Base-by-base conservation (phyloP, 169 alveolate genomes). In the Plasmodium billcollinsi region DNA sequence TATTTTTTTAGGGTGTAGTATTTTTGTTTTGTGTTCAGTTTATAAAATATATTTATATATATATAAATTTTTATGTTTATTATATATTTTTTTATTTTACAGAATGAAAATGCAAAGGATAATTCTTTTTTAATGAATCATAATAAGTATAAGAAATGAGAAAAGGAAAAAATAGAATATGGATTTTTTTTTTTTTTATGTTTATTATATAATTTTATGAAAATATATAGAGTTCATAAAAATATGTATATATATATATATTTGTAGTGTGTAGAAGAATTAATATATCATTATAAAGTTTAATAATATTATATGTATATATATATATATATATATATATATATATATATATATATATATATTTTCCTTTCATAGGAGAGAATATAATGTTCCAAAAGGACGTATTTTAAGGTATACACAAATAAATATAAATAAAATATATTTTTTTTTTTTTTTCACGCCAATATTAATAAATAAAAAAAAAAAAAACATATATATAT, bases 401-500 rank as follows among this genome's bases (percentile, higher is more conserved):
- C 89, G 89, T 66, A 59, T 78, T 24, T 65, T 78, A 59, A 78
- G 89, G 89, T 78, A 78, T n/a, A 52, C 47, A 43, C 26, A 61
- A 18, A 15, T 15, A 2, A 0, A 20, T 11, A 21, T 7, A 24
- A 61, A 18, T 15, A 4, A 11, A 11, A 61, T 4, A 8, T 11
- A 2, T 20, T 15, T 18, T 21, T 33, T 33, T 6, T 21, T 15
- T 61, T 61, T 26, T 61, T 61, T 1, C 5, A 0, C 11, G 4
- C 4, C 9, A 18, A 15, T 15, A 61, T 20, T 61, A 24, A 21
- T 7, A 24, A 24, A 18, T 15, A 4, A 11, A 11, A 61, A 9
- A 20, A 21, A 61, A 21, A 15, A 52, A 43, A n/a, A n/a, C n/a
- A 14, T 29, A 39, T 39, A 45, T 29, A 47, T 39, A 45, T 14